phyloP scores from a whole-genome alignment of 2,329 filamentous ascomycete species.

The Leptosphaerulina australis region DNA sequence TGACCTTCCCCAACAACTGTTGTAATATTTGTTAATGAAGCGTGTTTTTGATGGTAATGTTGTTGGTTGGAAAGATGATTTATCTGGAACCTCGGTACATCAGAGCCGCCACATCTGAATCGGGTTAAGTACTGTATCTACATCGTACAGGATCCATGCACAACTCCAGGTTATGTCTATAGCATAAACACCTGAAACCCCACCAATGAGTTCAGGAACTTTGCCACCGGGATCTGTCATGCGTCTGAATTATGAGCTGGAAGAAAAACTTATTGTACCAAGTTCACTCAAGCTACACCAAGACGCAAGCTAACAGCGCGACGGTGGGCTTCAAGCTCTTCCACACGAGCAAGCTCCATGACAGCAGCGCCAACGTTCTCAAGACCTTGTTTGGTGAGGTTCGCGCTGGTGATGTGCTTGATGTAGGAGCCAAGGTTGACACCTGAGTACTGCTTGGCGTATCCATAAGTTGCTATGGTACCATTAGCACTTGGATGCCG shows the following conservation, averaged over 20 bases:
- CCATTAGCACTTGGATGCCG: slow-evolving; percentile 8
- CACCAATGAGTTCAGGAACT: slow-evolving; percentile 9
- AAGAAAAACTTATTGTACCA: slow-evolving; percentile 4
- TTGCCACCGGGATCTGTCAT: slow-evolving; percentile 10
- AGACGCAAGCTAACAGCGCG: slow-evolving; percentile 71
- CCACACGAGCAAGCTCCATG: slow-evolving; percentile 92
- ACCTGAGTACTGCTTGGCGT: slow-evolving; percentile 97
- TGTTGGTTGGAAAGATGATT: not conserved
- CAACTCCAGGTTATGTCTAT: slow-evolving; percentile 12
- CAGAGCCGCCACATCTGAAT: not conserved
- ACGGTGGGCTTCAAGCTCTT: slow-evolving; percentile 92
- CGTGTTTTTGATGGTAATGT: not conserved
- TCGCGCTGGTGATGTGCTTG: slow-evolving; percentile 96
- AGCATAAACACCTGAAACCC: slow-evolving; percentile 20
- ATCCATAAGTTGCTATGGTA: slow-evolving; percentile 87
- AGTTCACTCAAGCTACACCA: slow-evolving; percentile 41
- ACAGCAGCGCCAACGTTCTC: slow-evolving; percentile 85
- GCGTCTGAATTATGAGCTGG: not conserved
- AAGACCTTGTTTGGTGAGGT: slow-evolving; percentile 84
- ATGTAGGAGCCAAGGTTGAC: slow-evolving; percentile 95
- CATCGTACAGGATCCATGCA: slow-evolving; percentile 7
- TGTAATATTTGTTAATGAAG: not conserved
- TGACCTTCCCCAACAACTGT: not conserved
- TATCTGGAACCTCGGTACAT: slow-evolving; percentile 9
- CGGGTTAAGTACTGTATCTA: slow-evolving; percentile 6